phyloP scores from a whole-genome alignment of 441 rosid genomes.

The Biscutella auriculata region DNA sequence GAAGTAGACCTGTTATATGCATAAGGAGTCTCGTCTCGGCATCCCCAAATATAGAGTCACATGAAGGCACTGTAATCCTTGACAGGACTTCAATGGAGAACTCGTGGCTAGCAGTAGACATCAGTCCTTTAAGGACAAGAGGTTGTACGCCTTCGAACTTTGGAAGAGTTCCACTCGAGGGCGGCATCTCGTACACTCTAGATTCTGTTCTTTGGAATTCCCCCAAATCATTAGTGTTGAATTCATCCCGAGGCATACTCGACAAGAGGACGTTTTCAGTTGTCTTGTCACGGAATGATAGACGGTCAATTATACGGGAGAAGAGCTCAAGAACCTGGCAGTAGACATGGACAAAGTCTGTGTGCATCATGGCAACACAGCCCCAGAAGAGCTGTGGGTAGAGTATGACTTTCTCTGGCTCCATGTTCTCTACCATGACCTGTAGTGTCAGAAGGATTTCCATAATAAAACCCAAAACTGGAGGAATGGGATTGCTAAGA shows the following conservation, averaged over 20 bases:
- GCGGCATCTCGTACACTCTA: slow-evolving; percentile 52
- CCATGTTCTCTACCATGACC: slow-evolving; percentile 99
- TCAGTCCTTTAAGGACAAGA: slow-evolving; percentile 91
- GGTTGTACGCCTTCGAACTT: slow-evolving; percentile 94
- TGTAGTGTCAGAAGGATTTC: slow-evolving; percentile 90
- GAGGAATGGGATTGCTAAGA: slow-evolving; percentile 93
- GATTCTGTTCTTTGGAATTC: slow-evolving; percentile 69
- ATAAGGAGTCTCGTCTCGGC: slow-evolving; percentile 86
- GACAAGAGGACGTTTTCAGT: slow-evolving; percentile 94
- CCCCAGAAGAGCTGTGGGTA: slow-evolving; percentile 99
- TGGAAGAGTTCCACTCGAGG: slow-evolving; percentile 65
- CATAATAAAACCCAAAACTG: slow-evolving; percentile 90
- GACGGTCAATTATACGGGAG: slow-evolving; percentile 74
- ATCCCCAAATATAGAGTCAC: slow-evolving; percentile 93
- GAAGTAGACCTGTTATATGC: slow-evolving; percentile 94
- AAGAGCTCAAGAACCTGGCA: slow-evolving; percentile 97
- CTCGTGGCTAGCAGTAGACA: slow-evolving; percentile 87
- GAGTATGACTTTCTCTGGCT: slow-evolving; percentile 91
- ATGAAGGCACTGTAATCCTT: slow-evolving; percentile 72
- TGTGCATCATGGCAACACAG: slow-evolving; percentile 97
- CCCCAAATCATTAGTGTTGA: slow-evolving; percentile 38
- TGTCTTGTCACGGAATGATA: slow-evolving; percentile 87
- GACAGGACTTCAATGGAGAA: slow-evolving; percentile 84
- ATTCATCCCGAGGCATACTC: slow-evolving; percentile 95
- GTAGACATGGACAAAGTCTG: slow-evolving; percentile 90